Evolutionary conservation across 1,284 basidiomycete species (phyloP), one percentile per base, ranked within the genome.

Genomic region (Ceratobasidium papillatum): DNA sequence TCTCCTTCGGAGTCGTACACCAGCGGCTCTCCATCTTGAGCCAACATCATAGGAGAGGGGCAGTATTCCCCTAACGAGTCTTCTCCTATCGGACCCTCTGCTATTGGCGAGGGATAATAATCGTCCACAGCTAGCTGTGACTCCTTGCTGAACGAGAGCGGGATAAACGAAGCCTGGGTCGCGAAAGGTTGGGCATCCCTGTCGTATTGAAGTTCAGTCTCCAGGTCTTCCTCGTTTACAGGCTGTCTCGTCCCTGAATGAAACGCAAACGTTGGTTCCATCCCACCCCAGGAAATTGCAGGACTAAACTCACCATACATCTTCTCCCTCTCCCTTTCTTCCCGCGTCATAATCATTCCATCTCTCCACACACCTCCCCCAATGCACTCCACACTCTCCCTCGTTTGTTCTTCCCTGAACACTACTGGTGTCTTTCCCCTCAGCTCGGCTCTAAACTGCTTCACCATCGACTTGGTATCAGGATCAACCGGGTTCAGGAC

Each of bases 151-250:
- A 68, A 68, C n/a, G 51, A 54, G 34, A 54, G 51, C 2, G 65
- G 49, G 22, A 49, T 32, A 43, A 68, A 68, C 25, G 49, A 38
- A 3, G 36, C 27, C 36, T 68, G 65, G 36, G 63, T 66, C 61
- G 61, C 34, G 5, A 22, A n/a, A 22, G 43, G 22, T 30, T 14
- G 34, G 1, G 36, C 34, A 32, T 61, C 41, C 58, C 41, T 36
- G 54, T 56, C 47, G 47, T 8, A 49, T 49, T n/a, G 3, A 2
- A 22, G 25, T 49, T 49, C 54, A 2, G 25, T 9, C 25, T 36
- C 58, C 17, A 36, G n/a, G n/a, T n/a, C n/a, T 61, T 43, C 58
- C 22, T 43, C 58, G n/a, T 25, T 25, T 8, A 17, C 22, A 11
- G 3, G 58, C 19, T 41, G 5, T 3, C 5, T 41, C 17, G 19